Evolutionary conservation across 1,139 yeast species (phyloP).

Genomic region (Lipomyces yarrowii): DNA sequence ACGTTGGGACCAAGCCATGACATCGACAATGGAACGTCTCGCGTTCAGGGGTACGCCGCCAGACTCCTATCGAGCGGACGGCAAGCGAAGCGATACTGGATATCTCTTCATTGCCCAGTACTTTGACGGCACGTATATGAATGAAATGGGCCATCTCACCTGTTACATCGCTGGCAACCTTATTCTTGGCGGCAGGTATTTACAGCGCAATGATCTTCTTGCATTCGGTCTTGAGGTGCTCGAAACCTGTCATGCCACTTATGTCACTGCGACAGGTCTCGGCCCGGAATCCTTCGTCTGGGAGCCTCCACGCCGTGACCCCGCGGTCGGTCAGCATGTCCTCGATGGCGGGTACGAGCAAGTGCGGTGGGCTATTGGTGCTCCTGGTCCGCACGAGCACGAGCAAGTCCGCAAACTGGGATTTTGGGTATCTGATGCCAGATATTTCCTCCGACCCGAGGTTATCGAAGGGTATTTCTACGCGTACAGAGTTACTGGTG

Average conservation of each 20-base stretch:
- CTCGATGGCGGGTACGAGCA: slow-evolving; percentile 9
- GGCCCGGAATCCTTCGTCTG: slow-evolving; percentile 62
- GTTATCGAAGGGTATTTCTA: slow-evolving; percentile 87
- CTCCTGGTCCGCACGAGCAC: slow-evolving; percentile 21
- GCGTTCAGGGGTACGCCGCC: slow-evolving; percentile 74
- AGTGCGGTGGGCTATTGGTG: slow-evolving; percentile 25
- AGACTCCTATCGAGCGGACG: slow-evolving; percentile 57
- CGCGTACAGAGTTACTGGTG: slow-evolving; percentile 77
- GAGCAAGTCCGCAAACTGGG: slow-evolving; percentile 26
- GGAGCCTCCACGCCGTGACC: slow-evolving; percentile 12
- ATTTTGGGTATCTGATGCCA: slow-evolving; percentile 53
- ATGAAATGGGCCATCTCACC: slow-evolving; percentile 90
- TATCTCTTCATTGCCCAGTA: slow-evolving; percentile 20
- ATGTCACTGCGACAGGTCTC: slow-evolving; percentile 70
- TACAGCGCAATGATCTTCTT: slow-evolving; percentile 57
- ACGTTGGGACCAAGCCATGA: slow-evolving; percentile 52
- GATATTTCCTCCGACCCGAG: slow-evolving; percentile 89
- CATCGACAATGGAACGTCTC: slow-evolving; percentile 68
- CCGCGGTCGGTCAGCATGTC: background rate
- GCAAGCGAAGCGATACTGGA: slow-evolving; percentile 27
- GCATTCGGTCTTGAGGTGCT: slow-evolving; percentile 73
- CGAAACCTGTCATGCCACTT: slow-evolving; percentile 81
- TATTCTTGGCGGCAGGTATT: slow-evolving; percentile 81
- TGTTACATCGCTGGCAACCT: slow-evolving; percentile 90
- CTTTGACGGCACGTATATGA: slow-evolving; percentile 51